Evolutionary conservation across 2,329 filamentous ascomycete genomes (phyloP).

Genomic region (Diaporthe caulivora): DNA sequence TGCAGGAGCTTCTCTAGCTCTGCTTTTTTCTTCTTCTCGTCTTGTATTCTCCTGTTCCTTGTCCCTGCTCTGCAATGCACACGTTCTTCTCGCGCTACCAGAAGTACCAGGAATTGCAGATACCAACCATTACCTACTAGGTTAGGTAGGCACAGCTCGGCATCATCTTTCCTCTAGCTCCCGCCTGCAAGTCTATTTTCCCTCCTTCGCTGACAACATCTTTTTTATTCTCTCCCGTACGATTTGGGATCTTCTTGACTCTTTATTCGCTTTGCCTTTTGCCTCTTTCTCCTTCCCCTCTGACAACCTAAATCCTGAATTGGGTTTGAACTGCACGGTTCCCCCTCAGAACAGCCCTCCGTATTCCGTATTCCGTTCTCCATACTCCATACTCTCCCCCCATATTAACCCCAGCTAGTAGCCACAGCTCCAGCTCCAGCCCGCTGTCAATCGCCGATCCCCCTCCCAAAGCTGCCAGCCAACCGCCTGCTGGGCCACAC

Average conservation of each 20-base stretch:
- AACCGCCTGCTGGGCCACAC: constrained; percentile 8
- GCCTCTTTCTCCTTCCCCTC: not conserved
- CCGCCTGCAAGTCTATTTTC: constrained; percentile 5
- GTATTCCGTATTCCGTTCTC: not conserved
- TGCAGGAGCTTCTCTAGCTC: not conserved
- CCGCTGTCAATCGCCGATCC: constrained; percentile 30
- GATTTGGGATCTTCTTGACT: not conserved
- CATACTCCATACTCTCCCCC: constrained; percentile 13
- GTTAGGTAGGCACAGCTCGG: not conserved
- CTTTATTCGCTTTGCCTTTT: not conserved
- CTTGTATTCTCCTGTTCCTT: not conserved
- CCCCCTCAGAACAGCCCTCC: not conserved
- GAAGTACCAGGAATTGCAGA: not conserved
- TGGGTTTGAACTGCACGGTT: constrained; percentile 1
- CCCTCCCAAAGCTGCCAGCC: not conserved
- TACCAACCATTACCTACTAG: not conserved
- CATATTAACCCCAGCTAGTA: constrained; percentile 25
- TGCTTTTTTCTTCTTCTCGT: not conserved
- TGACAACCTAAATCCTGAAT: not conserved
- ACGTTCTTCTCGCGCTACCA: not conserved
- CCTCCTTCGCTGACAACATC: not conserved
- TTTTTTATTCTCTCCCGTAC: not conserved
- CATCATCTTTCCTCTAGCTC: constrained; percentile 20
- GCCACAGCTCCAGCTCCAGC: constrained; percentile 26
- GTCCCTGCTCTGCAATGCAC: not conserved